Base-by-base conservation (phyloP, 768 basidiomycete species). In the Phlebiopsis gigantea region DNA sequence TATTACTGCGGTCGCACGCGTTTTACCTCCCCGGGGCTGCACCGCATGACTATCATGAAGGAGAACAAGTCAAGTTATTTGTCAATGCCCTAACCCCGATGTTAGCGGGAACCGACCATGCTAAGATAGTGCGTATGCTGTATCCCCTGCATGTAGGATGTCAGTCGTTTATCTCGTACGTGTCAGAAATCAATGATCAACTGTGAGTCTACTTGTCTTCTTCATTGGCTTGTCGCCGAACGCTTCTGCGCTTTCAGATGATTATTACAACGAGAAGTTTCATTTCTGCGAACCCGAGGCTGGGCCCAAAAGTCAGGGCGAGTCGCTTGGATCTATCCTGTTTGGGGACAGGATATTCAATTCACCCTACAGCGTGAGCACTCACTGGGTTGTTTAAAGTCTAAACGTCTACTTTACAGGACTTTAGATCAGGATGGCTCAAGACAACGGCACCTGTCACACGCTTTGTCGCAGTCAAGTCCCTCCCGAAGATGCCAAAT, bases 311-410 rank as follows among this genome's bases (percentile, higher is more conserved):
- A 82, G 81, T 63, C 85, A 86, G 66, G 88, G 92, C 2, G 94
- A 95, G 70, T 88, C 85, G 1, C 74, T 98, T 25, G 96, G 96
- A 5, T 91, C 91, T 17, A 94, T 98, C 64, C 75, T 98, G n/a
- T 97, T 97, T 62, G 96, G 96, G 15, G 96, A 98, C 75, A 80
- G 96, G 61, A 93, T 98, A 63, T 91, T 93, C 70, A 85, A 87
- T 65, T 92, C 92, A 2, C 90, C 87, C 1, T 98, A 93, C 66
- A 82, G 94, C 62, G 90, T 93, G 59, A 54, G 86, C 74, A 12
- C 14, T 41, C n/a, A 5, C 10, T 15, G 50, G 44, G 21, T 21
- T 39, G 19, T 17, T n/a, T 58, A 22, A 24, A 26, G 15, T 42
- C 21, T 7, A 53, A 14, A 26, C 15, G 21, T 29, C 43, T 52